These are phyloP conservation scores for Salix arbutifolia DNA, from an alignment of 345 rosid genomes.

Conservation along the genomic window DNA sequence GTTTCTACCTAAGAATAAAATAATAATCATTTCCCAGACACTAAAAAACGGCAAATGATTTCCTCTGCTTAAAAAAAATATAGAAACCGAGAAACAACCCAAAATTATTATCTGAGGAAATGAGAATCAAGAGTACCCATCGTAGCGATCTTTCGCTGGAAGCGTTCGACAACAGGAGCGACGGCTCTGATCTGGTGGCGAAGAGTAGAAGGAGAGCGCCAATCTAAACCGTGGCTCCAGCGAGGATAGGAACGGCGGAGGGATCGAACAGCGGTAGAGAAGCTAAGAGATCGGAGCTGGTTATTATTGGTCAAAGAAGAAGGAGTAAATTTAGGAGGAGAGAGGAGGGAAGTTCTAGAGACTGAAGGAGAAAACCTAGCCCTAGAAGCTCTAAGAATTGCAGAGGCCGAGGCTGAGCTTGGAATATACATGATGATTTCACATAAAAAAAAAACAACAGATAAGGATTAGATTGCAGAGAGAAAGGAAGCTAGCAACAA, in stretches of 20 bases:
- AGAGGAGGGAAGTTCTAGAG: neutral
- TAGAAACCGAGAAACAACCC: neutral
- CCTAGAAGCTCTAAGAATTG: slow-evolving; percentile 65
- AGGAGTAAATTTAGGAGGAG: slow-evolving; percentile 9
- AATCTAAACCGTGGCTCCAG: slow-evolving; percentile 74
- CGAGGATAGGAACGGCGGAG: slow-evolving; percentile 46
- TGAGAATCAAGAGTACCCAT: slow-evolving; percentile 51
- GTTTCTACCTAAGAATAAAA: neutral
- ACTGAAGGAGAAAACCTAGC: slow-evolving; percentile 26
- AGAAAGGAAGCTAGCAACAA: neutral
- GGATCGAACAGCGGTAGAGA: slow-evolving; percentile 46
- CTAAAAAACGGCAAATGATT: neutral
- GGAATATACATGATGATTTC: slow-evolving; percentile 60
- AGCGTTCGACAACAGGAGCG: slow-evolving; percentile 56
- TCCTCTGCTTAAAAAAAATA: neutral
- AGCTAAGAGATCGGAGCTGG: slow-evolving; percentile 45
- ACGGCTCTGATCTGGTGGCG: slow-evolving; percentile 65
- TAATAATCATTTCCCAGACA: neutral
- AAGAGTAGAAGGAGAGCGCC: slow-evolving; percentile 52
- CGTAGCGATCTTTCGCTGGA: slow-evolving; percentile 64
- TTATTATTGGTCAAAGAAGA: slow-evolving; percentile 18
- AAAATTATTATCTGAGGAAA: neutral
- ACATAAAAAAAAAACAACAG: slow-evolving; percentile 5
- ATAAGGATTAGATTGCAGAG: neutral
- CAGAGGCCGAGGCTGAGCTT: slow-evolving; percentile 15